Evolutionary conservation across 345 rosid species (phyloP).

Genomic region (Eucalyptus pauciflora): DNA sequence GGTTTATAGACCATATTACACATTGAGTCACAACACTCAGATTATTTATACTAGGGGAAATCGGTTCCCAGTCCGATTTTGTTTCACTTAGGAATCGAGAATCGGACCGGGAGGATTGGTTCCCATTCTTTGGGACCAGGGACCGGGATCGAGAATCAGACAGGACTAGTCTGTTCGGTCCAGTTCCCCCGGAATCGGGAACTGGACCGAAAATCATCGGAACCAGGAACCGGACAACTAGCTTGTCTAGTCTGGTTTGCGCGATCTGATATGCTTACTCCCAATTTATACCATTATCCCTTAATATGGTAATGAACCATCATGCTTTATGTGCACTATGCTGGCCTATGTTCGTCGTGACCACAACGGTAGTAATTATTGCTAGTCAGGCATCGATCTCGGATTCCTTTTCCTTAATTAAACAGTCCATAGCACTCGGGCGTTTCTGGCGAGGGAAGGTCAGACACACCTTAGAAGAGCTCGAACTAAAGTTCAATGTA

Average conservation of each 20-base stretch:
- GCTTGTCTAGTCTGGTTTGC: accelerated
- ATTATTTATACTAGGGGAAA: too few species aligned
- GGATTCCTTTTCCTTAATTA: background rate
- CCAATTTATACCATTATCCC: background rate
- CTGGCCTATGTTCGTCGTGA: background rate
- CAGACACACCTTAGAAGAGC: background rate
- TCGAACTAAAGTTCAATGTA: background rate
- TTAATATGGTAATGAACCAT: background rate
- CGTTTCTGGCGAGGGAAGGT: background rate
- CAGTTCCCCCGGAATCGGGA: accelerated
- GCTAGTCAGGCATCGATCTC: background rate
- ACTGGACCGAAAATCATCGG: accelerated
- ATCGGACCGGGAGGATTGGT: accelerated
- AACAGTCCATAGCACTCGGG: background rate
- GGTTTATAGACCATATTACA: accelerated
- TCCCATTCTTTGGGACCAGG: too few species aligned
- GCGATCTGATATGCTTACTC: accelerated
- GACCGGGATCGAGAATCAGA: accelerated
- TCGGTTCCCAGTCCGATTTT: accelerated
- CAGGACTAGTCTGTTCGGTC: accelerated
- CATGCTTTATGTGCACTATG: background rate
- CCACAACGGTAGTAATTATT: background rate
- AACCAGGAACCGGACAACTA: accelerated
- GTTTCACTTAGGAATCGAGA: too few species aligned
- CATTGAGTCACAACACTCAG: accelerated